A percentile compares a stretch with the other conserved stretches of the same genome.
Evolutionary conservation across 2,329 filamentous ascomycete genomes (phyloP).

Genomic region (Ascocoryne sarcoides): DNA sequence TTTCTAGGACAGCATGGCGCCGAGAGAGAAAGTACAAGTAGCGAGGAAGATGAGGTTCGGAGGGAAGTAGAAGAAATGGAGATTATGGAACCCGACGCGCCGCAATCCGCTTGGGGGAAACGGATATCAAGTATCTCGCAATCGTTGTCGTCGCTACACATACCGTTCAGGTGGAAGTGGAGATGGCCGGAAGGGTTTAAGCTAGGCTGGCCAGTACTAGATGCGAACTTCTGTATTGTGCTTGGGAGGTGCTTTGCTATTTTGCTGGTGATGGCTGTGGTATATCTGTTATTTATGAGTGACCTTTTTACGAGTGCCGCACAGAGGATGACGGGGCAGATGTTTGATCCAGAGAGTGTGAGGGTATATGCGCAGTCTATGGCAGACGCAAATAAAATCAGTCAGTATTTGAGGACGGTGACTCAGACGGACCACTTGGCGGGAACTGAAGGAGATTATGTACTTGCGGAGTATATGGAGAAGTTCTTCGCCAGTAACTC

Average conservation of each 20-base stretch:
- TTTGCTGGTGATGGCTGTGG: slow-evolving; percentile 63
- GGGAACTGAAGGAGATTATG: slow-evolving; percentile 88
- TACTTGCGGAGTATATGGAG: slow-evolving; percentile 75
- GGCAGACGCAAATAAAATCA: slow-evolving; percentile 61
- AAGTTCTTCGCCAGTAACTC: slow-evolving; percentile 63
- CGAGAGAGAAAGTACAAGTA: slow-evolving; percentile 35
- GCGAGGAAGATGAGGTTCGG: slow-evolving; percentile 53
- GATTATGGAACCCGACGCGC: slow-evolving; percentile 55
- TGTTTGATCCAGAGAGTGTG: slow-evolving; percentile 78
- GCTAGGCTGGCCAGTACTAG: slow-evolving; percentile 21
- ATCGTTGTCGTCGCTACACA: slow-evolving; percentile 17
- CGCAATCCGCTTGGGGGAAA: slow-evolving; percentile 28
- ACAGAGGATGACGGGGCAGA: slow-evolving; percentile 53
- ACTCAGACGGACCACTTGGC: slow-evolving; percentile 84
- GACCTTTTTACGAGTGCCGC: slow-evolving; percentile 67
- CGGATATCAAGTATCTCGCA: slow-evolving; percentile 28
- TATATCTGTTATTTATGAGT: slow-evolving; percentile 80
- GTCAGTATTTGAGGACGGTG: slow-evolving; percentile 66
- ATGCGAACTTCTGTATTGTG: slow-evolving; percentile 44
- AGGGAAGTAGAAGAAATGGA: slow-evolving; percentile 87
- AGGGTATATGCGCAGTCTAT: slow-evolving; percentile 64
- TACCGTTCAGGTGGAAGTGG: slow-evolving; percentile 27
- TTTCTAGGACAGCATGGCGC: slow-evolving; percentile 47
- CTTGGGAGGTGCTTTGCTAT: slow-evolving; percentile 67
- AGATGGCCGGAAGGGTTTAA: slow-evolving; percentile 14